Conservation (phyloP, 768 basidiomycete species). For the Serpula lacrymans region DNA sequence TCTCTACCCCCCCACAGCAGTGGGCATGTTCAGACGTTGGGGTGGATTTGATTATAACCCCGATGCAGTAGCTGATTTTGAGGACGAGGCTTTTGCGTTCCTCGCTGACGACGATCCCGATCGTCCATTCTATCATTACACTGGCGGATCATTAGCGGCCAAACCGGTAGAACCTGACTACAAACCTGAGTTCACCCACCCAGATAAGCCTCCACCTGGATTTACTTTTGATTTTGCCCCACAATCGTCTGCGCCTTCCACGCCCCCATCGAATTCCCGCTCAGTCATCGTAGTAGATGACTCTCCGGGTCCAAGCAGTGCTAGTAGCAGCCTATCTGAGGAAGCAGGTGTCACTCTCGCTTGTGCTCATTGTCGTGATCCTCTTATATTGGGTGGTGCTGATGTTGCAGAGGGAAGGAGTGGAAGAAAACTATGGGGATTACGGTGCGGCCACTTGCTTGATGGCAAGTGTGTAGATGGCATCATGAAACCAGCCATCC, state of each 20-base stretch:
- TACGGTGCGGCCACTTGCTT: slow-evolving; percentile 75
- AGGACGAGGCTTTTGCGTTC: slow-evolving; percentile 17
- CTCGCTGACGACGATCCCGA: slow-evolving; percentile 15
- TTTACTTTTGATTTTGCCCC: slow-evolving; percentile 67
- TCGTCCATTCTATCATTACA: slow-evolving; percentile 2
- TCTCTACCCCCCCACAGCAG: slow-evolving; percentile 13
- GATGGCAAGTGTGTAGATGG: slow-evolving; percentile 72
- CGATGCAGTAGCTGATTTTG: slow-evolving; percentile 10
- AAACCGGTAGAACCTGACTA: slow-evolving; percentile 41
- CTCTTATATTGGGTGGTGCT: slow-evolving; percentile 52
- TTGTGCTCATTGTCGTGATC: slow-evolving; percentile 66
- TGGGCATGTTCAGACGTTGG: slow-evolving; percentile 27
- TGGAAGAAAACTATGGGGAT: slow-evolving; percentile 57
- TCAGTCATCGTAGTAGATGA: slow-evolving; percentile 45
- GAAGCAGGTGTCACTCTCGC: slow-evolving; percentile 48
- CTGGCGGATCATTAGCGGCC: no score
- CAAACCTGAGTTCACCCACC: slow-evolving; percentile 62
- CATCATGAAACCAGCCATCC: slow-evolving; percentile 44
- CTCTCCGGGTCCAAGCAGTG: slow-evolving; percentile 22
- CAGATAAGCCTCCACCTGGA: slow-evolving; percentile 49
- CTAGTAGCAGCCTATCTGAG: slow-evolving; percentile 23
- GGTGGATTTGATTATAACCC: slow-evolving; percentile 20
- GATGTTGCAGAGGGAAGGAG: slow-evolving; percentile 46
- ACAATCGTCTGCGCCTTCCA: slow-evolving; percentile 21
- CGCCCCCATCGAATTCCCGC: slow-evolving; percentile 33